phyloP scores from a whole-genome alignment of 176 grass and related monocot species.

The Cymbopogon citratus region DNA sequence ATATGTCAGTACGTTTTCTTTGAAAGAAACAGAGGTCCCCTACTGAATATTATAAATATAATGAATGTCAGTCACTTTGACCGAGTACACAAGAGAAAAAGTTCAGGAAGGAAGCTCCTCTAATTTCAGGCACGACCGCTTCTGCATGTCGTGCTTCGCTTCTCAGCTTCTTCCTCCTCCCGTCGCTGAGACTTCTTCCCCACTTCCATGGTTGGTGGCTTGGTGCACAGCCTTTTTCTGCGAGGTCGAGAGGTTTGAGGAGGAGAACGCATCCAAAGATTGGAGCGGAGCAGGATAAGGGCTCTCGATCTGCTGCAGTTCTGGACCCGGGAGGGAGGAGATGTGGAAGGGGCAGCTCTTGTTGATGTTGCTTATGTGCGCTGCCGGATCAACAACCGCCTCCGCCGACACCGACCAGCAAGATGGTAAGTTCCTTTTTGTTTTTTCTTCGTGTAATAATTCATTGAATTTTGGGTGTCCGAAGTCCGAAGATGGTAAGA shows the following conservation, averaged over 20 bases:
- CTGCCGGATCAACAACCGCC: slow-evolving; percentile 6
- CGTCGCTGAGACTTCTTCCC: background rate
- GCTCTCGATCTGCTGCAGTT: background rate
- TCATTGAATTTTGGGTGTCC: background rate
- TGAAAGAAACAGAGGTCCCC: background rate
- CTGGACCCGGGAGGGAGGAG: background rate
- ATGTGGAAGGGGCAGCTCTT: background rate
- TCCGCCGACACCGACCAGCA: slow-evolving; percentile 26
- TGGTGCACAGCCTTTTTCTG: background rate
- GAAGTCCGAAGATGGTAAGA: too few relatives aligned
- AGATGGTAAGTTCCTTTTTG: slow-evolving; percentile 22
- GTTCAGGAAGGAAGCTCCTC: background rate
- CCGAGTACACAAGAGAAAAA: background rate
- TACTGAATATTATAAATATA: too few relatives aligned
- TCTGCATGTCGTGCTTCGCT: background rate
- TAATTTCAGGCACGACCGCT: background rate
- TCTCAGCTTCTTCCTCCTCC: background rate
- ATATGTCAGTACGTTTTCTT: background rate
- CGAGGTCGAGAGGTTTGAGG: background rate
- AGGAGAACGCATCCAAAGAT: background rate
- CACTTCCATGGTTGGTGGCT: too few relatives aligned
- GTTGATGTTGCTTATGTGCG: slow-evolving; percentile 17
- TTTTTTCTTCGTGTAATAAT: background rate
- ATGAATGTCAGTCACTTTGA: background rate
- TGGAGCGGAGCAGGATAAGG: background rate